These are phyloP conservation scores for Sporothrix pallida DNA, from an alignment of 2,329 filamentous ascomycete genomes.

Conservation along the genomic window DNA sequence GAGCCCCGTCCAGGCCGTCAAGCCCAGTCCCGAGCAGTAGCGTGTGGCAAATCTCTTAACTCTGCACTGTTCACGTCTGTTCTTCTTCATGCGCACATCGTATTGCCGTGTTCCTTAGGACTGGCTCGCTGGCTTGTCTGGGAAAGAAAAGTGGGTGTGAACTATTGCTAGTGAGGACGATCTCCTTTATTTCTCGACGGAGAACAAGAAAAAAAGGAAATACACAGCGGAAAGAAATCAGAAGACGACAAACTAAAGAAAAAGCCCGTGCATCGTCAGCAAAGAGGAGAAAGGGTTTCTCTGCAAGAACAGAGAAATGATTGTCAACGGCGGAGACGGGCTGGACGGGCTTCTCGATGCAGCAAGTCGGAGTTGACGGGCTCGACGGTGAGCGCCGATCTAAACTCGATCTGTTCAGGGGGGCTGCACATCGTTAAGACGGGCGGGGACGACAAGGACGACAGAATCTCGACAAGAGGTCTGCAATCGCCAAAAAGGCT, in stretches of 20 bases:
- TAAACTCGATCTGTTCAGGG: conserved; percentile 30
- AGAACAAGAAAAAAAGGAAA: background rate
- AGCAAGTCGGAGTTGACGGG: background rate
- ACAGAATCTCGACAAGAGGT: background rate
- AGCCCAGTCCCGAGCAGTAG: no score
- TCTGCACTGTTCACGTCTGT: no score
- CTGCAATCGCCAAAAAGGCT: background rate
- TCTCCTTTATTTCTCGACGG: conserved; percentile 7
- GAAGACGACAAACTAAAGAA: background rate
- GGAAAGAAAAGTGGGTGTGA: background rate
- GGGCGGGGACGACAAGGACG: background rate
- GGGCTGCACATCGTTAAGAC: background rate
- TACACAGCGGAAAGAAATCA: background rate
- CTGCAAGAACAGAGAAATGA: background rate
- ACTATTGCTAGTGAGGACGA: conserved; percentile 3
- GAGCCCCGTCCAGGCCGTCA: no score
- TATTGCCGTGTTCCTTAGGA: no score
- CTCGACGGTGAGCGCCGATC: conserved; percentile 8
- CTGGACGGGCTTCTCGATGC: background rate
- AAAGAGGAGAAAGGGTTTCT: conserved; percentile 12
- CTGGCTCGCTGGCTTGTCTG: no score
- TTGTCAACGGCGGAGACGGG: background rate
- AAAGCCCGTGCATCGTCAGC: conserved; percentile 33
- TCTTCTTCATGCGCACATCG: no score
- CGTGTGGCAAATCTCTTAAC: no score